phyloP scores from a whole-genome alignment of 1,284 basidiomycete species.

The Ganoderma sinense region DNA sequence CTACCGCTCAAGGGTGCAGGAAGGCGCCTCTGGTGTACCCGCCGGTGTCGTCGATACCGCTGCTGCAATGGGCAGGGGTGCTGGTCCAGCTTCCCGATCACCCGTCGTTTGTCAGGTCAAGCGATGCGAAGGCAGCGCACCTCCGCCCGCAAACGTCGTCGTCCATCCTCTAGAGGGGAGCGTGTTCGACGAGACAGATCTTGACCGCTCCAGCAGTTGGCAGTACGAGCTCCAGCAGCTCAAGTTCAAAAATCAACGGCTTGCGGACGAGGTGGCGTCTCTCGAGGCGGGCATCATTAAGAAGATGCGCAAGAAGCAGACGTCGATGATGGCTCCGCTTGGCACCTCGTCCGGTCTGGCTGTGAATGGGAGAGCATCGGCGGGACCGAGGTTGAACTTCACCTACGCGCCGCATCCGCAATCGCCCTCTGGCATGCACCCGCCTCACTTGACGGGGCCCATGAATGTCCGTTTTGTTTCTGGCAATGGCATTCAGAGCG shows the following conservation, averaged over 20 bases:
- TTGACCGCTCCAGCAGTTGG: conserved; percentile 78
- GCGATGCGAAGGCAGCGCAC: conserved; percentile 30
- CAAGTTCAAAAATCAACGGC: conserved; percentile 74
- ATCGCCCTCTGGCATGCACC: conserved; percentile 15
- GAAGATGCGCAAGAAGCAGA: conserved; percentile 25
- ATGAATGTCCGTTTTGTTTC: conserved; percentile 40
- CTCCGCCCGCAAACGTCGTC: conserved; percentile 24
- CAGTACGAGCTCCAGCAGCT: conserved; percentile 93
- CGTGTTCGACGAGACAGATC: conserved; percentile 80
- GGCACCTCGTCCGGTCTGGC: neutral
- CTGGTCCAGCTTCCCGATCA: conserved; percentile 12
- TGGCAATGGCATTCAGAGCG: conserved; percentile 17
- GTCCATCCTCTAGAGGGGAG: conserved; percentile 49
- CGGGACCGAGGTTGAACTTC: conserved; percentile 14
- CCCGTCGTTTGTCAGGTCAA: conserved; percentile 38
- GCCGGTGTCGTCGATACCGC: neutral
- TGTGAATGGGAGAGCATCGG: neutral
- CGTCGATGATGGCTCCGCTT: conserved; percentile 13
- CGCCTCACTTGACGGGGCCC: conserved; percentile 22
- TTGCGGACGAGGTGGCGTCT: conserved; percentile 72
- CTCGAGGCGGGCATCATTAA: conserved; percentile 49
- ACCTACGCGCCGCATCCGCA: conserved; percentile 16
- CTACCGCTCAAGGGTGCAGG: conserved; percentile 40
- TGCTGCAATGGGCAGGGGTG: conserved; percentile 7
- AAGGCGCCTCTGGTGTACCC: neutral